Evolutionary conservation across 108 stramenopile genomes (phyloP).

Genomic region (Cyclotella distinguenda): DNA sequence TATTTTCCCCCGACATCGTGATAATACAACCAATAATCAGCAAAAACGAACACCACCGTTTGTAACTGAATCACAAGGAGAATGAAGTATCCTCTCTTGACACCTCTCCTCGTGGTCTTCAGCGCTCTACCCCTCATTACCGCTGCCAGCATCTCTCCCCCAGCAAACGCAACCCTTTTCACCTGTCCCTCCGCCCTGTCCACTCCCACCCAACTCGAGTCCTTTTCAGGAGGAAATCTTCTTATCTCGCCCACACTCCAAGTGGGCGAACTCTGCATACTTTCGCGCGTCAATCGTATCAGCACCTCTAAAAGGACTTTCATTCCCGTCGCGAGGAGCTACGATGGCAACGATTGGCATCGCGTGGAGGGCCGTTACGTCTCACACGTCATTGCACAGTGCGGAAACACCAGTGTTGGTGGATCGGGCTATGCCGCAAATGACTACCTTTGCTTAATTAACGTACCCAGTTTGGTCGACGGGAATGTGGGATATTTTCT

Average conservation of each 20-base stretch:
- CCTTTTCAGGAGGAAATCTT: conserved; percentile 9
- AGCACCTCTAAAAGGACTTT: background rate
- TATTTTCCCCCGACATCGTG: too few species aligned
- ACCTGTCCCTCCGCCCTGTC: conserved; percentile 1
- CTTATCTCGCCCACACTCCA: conserved; percentile 12
- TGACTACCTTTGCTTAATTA: conserved; percentile 10
- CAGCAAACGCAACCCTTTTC: background rate
- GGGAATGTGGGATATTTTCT: conserved; percentile 26
- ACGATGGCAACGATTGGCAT: conserved; percentile 34
- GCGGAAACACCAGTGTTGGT: conserved; percentile 9
- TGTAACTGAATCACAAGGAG: too few species aligned
- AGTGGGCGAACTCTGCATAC: conserved; percentile 18
- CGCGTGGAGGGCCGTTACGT: conserved; percentile 17
- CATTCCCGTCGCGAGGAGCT: conserved; percentile 31
- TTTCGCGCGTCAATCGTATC: conserved; percentile 17
- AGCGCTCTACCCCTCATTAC: background rate
- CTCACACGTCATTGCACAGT: background rate
- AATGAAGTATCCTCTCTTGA: background rate
- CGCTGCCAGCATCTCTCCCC: background rate
- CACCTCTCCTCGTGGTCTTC: background rate
- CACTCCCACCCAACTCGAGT: conserved; percentile 3
- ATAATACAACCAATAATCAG: too few species aligned
- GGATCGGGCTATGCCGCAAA: conserved; percentile 9
- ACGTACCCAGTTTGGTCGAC: conserved; percentile 7
- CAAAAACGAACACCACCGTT: too few species aligned